Percentiles rank a stretch among this genome's conserved stretches.
phyloP scores from a whole-genome alignment of 306 rosid genomes.

The Notholithocarpus densiflorus region DNA sequence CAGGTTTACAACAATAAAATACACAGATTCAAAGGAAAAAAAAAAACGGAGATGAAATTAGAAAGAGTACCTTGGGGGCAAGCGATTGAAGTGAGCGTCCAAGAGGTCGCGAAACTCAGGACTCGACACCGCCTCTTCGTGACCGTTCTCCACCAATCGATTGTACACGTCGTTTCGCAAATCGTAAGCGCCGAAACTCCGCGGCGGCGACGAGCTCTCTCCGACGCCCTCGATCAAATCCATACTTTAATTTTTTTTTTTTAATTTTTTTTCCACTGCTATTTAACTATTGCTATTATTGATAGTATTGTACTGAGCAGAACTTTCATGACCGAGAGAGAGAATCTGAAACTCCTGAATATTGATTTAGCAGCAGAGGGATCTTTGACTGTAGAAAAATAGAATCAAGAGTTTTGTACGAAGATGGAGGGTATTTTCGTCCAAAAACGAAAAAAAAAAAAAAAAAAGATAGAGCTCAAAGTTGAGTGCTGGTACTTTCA shows the following conservation, averaged over 20 bases:
- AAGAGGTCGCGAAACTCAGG: slow-evolving; percentile 79
- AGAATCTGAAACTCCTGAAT: neutral
- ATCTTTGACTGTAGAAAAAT: slow-evolving; percentile 34
- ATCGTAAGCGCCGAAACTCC: slow-evolving; percentile 63
- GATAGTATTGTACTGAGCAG: neutral
- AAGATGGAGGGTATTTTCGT: slow-evolving; percentile 35
- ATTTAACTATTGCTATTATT: neutral
- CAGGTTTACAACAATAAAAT: neutral
- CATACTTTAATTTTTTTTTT: slow-evolving; percentile 24
- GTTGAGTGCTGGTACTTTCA: neutral
- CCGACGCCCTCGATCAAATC: slow-evolving; percentile 96
- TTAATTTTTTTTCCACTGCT: no score
- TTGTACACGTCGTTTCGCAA: slow-evolving; percentile 73
- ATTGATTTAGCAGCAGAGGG: neutral
- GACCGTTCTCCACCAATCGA: slow-evolving; percentile 65
- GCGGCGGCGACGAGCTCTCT: slow-evolving; percentile 94
- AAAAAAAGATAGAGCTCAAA: neutral
- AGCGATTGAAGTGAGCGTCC: slow-evolving; percentile 90
- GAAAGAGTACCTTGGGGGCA: slow-evolving; percentile 72
- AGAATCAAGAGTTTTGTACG: slow-evolving; percentile 25
- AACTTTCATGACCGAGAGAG: slow-evolving; percentile 22
- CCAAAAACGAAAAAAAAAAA: neutral
- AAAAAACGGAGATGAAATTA: neutral
- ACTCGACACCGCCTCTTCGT: slow-evolving; percentile 55
- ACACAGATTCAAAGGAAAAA: neutral